Evolutionary conservation across 2,329 filamentous ascomycete genomes (phyloP).

Genomic region (Graphilbum sp.): DNA sequence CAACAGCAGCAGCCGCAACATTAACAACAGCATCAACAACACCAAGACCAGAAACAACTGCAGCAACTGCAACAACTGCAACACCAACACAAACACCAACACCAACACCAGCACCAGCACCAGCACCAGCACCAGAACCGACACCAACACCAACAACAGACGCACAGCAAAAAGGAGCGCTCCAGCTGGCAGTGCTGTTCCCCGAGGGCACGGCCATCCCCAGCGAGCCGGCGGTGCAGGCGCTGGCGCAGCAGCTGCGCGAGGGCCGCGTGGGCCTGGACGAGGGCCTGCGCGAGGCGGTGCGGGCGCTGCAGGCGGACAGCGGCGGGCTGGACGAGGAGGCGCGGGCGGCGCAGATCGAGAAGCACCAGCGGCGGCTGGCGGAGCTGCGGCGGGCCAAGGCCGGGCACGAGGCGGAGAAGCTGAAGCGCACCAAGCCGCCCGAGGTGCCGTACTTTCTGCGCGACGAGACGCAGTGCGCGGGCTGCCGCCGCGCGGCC

Average conservation of each 20-base stretch:
- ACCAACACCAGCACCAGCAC: too few relatives aligned
- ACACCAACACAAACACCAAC: too few relatives aligned
- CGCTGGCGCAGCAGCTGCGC: constrained; percentile 3
- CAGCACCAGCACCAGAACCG: too few relatives aligned
- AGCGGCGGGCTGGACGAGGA: constrained; percentile 2
- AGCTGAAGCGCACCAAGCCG: constrained; percentile 22
- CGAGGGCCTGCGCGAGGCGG: constrained; percentile 5
- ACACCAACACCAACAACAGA: too few relatives aligned
- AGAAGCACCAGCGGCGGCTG: constrained; percentile 15
- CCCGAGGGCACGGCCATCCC: too few relatives aligned
- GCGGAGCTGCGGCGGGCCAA: constrained; percentile 47
- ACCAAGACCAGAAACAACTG: too few relatives aligned
- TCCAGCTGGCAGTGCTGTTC: not conserved
- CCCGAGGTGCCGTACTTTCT: constrained; percentile 9
- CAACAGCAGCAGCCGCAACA: too few relatives aligned
- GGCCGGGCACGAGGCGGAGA: constrained; percentile 26
- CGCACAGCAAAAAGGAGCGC: not conserved
- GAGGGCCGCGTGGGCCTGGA: constrained; percentile 6
- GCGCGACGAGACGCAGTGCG: constrained; percentile 5
- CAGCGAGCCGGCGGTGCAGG: constrained; percentile 1
- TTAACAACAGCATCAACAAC: too few relatives aligned
- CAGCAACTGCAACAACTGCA: too few relatives aligned
- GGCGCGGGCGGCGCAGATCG: constrained; percentile 11
- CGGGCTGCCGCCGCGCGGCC: constrained; percentile 4
- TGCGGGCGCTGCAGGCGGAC: not conserved